phyloP scores from a whole-genome alignment of 495 filamentous ascomycete genomes.

The Polyplosphaeria fusca region DNA sequence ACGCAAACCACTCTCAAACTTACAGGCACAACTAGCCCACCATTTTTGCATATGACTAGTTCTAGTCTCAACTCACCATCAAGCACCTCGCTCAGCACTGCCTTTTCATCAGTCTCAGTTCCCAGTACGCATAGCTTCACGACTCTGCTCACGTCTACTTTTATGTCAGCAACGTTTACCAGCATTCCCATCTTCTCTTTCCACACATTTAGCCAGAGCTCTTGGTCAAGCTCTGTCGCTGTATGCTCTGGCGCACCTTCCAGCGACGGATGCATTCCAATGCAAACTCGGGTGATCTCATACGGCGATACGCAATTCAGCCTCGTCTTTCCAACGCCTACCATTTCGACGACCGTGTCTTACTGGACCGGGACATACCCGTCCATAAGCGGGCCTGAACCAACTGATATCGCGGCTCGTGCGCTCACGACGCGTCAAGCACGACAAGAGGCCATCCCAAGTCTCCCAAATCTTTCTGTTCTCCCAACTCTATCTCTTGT shows the following conservation, averaged over 20 bases:
- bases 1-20: no score
- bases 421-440: conserved; percentile 2
- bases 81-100: no score
- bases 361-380: conserved; percentile 30
- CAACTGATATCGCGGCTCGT: neutral
- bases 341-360: conserved; percentile 13
- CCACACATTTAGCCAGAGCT: no score
- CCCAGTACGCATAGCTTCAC: no score
- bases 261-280: neutral
- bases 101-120: no score
- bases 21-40: no score
- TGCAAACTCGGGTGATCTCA: conserved; percentile 11
- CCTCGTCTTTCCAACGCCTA: conserved; percentile 20
- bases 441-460: conserved; percentile 5
- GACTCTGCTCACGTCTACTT: no score
- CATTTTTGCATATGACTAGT: no score
- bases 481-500: neutral
- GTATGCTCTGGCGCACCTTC: neutral
- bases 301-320: conserved; percentile 11
- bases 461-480: neutral
- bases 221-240: no score
- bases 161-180: neutral
- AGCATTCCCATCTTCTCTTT: no score
- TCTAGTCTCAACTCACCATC: no score
- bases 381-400: conserved; percentile 5